A percentile compares a stretch with the other conserved stretches of the same genome.
phyloP scores from a whole-genome alignment of 495 filamentous ascomycete genomes.

The Friedmanniomyces endolithicus region DNA sequence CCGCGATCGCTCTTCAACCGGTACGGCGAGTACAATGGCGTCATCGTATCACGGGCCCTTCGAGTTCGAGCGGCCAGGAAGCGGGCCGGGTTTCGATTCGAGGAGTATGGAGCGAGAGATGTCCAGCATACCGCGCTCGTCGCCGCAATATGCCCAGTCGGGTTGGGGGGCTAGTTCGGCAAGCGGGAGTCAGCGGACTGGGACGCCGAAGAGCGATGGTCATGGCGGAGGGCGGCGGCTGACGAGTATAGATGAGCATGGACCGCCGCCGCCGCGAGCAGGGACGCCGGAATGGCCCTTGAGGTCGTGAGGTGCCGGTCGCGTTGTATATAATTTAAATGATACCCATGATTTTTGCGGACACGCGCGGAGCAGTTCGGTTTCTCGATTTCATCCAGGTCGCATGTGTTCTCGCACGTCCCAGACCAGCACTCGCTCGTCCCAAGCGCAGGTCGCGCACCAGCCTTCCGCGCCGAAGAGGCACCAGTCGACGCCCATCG shows the following conservation, averaged over 20 bases:
- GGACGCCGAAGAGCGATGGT: background rate
- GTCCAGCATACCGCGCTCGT: background rate
- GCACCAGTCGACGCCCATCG: slow-evolving; percentile 96
- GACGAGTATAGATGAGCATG: background rate
- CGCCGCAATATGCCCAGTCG: background rate
- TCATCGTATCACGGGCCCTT: slow-evolving; percentile 10
- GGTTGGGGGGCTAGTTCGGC: background rate
- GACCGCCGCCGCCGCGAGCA: background rate
- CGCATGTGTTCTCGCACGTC: slow-evolving; percentile 62
- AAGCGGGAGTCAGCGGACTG: background rate
- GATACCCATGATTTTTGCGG: background rate
- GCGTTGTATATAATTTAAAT: background rate
- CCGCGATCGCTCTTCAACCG: background rate
- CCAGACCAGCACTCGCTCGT: slow-evolving; percentile 82
- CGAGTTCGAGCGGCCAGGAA: slow-evolving; percentile 9
- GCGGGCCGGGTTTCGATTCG: background rate
- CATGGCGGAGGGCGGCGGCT: background rate
- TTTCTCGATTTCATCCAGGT: background rate
- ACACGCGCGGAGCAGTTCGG: background rate
- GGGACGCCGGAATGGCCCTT: background rate
- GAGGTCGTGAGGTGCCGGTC: background rate
- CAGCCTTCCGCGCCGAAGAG: slow-evolving; percentile 90
- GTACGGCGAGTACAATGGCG: background rate
- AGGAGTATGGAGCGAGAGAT: background rate
- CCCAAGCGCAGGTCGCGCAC: slow-evolving; percentile 89